Evolutionary conservation across 495 filamentous ascomycete genomes (phyloP), one percentile per base, ranked within the genome.

Genomic region (Geoglossum glabrum): DNA sequence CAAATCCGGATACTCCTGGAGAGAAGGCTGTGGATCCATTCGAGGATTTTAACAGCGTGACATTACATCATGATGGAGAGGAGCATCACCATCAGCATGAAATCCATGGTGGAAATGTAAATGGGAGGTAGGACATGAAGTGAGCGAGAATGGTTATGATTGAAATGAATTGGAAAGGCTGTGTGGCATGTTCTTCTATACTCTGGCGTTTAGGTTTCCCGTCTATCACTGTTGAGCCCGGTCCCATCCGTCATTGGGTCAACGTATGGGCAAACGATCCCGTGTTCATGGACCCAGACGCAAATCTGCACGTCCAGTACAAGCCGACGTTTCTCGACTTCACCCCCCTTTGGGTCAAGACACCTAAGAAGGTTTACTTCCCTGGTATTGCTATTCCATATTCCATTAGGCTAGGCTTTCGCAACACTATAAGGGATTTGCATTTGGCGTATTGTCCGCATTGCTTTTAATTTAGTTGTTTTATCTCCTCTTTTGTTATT

Each of bases 31-130:
- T 79, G n/a, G 92, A 98, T 77, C 92, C 92, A 13, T 98, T 98
- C 66, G 87, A 95, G 69, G 93, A 97, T 67, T 98, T 98, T 68
- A 98, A 98, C 70, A 94, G 87, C 64, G 92, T 98, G 33, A 98
- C 92, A 60, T 78, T 98, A 58, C 90, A 95, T 70, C 92, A 98
- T 73, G 92, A 97, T 57, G 93, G 87, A 11, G 90, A 97, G 57
- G 80, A 82, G 33, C 36, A 60, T 19, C 33, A 49, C 26, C 59
- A 60, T 25, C 54, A 60, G 21, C 54, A 49, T 11, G 17, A 49
- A 27, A 31, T 52, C 15, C 28, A 17, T 6, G 17, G 17, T 13
- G 49, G 17, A 31, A 31, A 52, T 52, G 11, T 17, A 31, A 52
- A 52, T 30, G 11, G 49, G 17, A 52, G 17, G 49, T 52, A 52